Conservation (phyloP, 768 basidiomycete genomes). For the Lentinula raphanica region DNA sequence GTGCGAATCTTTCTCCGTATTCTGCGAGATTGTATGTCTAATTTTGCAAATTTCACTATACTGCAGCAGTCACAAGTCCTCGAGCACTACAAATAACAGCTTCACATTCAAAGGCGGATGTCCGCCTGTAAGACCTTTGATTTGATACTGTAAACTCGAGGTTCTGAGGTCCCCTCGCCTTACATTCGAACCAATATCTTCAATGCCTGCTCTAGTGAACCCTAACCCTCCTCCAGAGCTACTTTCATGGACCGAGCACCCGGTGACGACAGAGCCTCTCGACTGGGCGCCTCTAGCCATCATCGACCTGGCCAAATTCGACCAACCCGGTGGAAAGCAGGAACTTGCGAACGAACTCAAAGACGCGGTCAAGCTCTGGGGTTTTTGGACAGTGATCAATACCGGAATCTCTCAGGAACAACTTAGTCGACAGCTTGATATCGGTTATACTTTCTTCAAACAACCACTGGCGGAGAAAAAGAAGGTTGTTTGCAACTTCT, state of each 20-base stretch:
- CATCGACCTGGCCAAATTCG: slow-evolving; percentile 32
- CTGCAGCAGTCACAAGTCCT: not conserved
- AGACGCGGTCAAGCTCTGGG: slow-evolving; percentile 32
- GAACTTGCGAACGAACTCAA: slow-evolving; percentile 27
- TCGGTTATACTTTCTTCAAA: slow-evolving; percentile 32
- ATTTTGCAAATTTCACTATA: not conserved
- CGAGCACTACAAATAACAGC: not conserved
- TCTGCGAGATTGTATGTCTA: not conserved
- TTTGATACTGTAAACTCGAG: too few relatives aligned
- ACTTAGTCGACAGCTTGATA: slow-evolving; percentile 27
- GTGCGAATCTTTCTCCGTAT: not conserved
- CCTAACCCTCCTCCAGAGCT: not conserved
- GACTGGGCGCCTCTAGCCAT: slow-evolving; percentile 32
- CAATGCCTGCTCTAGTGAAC: slow-evolving; percentile 2
- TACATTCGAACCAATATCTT: not conserved
- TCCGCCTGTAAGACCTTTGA: too few relatives aligned
- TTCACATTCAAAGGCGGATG: too few relatives aligned
- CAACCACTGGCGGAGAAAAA: slow-evolving; percentile 30
- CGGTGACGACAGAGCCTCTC: slow-evolving; percentile 20
- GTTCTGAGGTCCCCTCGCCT: not conserved
- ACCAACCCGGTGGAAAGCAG: slow-evolving; percentile 25
- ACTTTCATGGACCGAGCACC: slow-evolving; percentile 11
- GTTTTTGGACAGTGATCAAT: slow-evolving; percentile 38
- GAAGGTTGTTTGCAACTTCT: slow-evolving; percentile 25
- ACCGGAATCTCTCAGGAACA: slow-evolving; percentile 34